Percentiles rank a stretch among this genome's conserved stretches.
Conservation (phyloP, 768 basidiomycete genomes). For the Paxillus rubicundulus region DNA sequence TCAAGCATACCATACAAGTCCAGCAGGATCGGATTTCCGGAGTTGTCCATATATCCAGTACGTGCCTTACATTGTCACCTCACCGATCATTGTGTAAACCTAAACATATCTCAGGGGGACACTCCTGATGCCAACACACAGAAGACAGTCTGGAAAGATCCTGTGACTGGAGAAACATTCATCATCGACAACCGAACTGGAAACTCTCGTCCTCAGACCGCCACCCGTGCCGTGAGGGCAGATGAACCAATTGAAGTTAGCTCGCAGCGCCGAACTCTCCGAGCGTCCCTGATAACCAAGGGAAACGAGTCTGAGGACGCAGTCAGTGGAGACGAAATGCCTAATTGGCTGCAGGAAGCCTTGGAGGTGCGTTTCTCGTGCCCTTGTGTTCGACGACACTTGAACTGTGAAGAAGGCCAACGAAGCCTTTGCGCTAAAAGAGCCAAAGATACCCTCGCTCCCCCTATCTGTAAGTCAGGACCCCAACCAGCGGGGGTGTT, state of each 20-base stretch:
- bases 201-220: slow-evolving; percentile 49
- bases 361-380: slow-evolving; percentile 45
- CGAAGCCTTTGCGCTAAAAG: slow-evolving; percentile 47
- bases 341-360: slow-evolving; percentile 64
- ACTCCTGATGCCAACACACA: slow-evolving; percentile 31
- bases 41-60: slow-evolving; percentile 19
- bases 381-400: slow-evolving; percentile 1
- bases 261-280: slow-evolving; percentile 16
- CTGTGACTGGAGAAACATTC: slow-evolving; percentile 55
- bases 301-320: slow-evolving; percentile 6
- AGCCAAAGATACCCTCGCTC: slow-evolving; percentile 46
- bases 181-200: slow-evolving; percentile 68
- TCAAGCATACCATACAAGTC: slow-evolving; percentile 3
- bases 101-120: slow-evolving; percentile 10
- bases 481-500: slow-evolving; percentile 8
- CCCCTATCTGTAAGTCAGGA: slow-evolving; percentile 12
- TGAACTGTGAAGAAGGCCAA: slow-evolving; percentile 45
- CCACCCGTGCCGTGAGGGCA: slow-evolving; percentile 7
- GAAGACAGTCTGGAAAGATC: slow-evolving; percentile 54
- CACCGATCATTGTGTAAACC: slow-evolving; percentile 8
- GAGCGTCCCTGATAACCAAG: slow-evolving; percentile 6
- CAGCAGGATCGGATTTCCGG: slow-evolving; percentile 9
- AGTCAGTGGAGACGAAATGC: slow-evolving; percentile 32
- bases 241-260: slow-evolving; percentile 7
- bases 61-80: slow-evolving; percentile 7